A percentile compares a stretch with the other conserved stretches of the same genome.
These are phyloP conservation scores for Pinus albicaulis DNA, from an alignment of 75 land plant genomes.

Conservation along the genomic window DNA sequence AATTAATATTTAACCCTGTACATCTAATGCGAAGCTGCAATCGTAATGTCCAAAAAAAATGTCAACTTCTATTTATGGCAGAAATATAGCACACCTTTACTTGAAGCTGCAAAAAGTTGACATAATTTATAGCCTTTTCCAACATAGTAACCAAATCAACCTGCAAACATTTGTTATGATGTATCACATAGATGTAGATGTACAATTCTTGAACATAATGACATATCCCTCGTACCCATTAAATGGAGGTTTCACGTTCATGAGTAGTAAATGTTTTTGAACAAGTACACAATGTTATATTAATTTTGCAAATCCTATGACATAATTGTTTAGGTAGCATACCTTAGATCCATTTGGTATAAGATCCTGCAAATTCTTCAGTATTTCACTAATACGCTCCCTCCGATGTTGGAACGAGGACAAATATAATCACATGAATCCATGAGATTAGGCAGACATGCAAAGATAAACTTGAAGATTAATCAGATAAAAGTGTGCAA, in stretches of 20 bases:
- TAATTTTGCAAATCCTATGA: not conserved
- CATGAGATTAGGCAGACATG: not conserved
- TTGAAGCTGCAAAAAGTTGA: slow-evolving; percentile 86
- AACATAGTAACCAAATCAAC: slow-evolving; percentile 92
- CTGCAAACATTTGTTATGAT: not conserved
- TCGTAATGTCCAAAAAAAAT: not conserved
- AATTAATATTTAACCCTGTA: not conserved
- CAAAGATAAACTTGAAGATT: too few relatives aligned
- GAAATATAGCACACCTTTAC: slow-evolving; percentile 84
- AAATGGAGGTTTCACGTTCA: not conserved
- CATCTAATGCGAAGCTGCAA: not conserved
- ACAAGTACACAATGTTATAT: not conserved
- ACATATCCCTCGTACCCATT: not conserved
- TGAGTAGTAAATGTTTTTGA: not conserved
- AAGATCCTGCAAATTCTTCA: slow-evolving; percentile 77
- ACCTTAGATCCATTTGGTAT: slow-evolving; percentile 95
- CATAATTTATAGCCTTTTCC: slow-evolving; percentile 89
- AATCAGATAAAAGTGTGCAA: too few relatives aligned
- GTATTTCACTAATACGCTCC: slow-evolving; percentile 81
- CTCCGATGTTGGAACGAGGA: slow-evolving; percentile 60
- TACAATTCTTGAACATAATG: too few relatives aligned
- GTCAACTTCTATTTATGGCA: not conserved
- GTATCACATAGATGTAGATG: too few relatives aligned
- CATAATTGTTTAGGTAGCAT: not conserved
- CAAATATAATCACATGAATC: not conserved